Evolutionary conservation across 75 land plant genomes (phyloP).

Genomic region (Sequoia sempervirens): DNA sequence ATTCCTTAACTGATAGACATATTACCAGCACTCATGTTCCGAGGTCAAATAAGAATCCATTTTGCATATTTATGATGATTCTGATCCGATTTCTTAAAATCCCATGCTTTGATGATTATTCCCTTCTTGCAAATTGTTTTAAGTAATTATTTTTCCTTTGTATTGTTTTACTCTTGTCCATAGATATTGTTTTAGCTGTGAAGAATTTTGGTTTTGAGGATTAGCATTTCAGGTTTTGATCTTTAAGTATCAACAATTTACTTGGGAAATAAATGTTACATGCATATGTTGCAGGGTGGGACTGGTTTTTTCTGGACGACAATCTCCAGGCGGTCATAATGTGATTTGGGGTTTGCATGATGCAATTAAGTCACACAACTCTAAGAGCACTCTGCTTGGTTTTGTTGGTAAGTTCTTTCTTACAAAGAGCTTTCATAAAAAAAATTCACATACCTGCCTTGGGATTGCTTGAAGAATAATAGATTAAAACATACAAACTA

Average conservation of each 20-base stretch:
- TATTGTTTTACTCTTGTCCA: background rate
- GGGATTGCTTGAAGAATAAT: background rate
- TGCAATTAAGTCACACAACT: slow-evolving; percentile 80
- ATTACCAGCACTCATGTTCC: background rate
- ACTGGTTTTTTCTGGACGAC: slow-evolving; percentile 90
- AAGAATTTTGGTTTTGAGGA: background rate
- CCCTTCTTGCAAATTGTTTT: background rate
- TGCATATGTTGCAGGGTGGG: slow-evolving; percentile 65
- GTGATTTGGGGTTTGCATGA: slow-evolving; percentile 81
- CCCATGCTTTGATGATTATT: background rate
- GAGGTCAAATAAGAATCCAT: background rate
- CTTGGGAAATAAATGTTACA: background rate
- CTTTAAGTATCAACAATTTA: background rate
- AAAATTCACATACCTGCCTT: background rate
- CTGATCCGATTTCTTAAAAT: background rate
- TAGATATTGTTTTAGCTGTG: background rate
- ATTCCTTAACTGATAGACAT: background rate
- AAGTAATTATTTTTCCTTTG: background rate
- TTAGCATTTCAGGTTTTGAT: background rate
- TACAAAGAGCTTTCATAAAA: background rate
- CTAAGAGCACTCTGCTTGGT: slow-evolving; percentile 62
- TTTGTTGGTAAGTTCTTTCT: slow-evolving; percentile 62
- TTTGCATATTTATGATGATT: background rate
- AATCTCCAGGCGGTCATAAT: slow-evolving; percentile 99
- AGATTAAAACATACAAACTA: background rate